A percentile compares a stretch with the other conserved stretches of the same genome.
Conservation (phyloP, 306 rosid genomes). For the Sicyos edulis region DNA sequence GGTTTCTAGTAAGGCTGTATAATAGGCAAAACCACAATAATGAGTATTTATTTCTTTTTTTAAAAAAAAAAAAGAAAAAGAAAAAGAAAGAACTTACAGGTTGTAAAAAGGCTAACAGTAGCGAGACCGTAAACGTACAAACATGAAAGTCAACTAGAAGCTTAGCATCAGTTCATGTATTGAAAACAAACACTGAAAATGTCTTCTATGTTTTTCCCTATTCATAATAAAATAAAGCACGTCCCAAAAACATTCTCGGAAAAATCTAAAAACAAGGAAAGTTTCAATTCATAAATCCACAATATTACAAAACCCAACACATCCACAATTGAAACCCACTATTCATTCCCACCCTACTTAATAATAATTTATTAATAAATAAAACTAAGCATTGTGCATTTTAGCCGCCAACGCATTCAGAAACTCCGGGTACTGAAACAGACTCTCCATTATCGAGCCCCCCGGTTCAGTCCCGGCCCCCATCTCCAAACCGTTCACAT, state of each 20-base stretch:
- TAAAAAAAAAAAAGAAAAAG: too few relatives aligned
- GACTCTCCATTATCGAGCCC: constrained; percentile 25
- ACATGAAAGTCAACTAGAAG: neutral
- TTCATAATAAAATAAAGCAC: neutral
- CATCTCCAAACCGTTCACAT: constrained; percentile 29
- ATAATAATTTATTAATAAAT: neutral
- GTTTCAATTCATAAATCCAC: neutral
- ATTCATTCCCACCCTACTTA: neutral
- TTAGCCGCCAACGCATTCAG: constrained; percentile 39
- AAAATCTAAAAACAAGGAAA: neutral
- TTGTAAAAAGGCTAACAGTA: constrained; percentile 1
- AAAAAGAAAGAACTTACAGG: too few relatives aligned
- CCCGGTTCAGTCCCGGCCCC: constrained; percentile 21
- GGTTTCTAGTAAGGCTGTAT: too few relatives aligned
- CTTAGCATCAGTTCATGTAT: neutral
- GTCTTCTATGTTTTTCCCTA: neutral
- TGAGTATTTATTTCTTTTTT: too few relatives aligned
- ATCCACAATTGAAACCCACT: neutral
- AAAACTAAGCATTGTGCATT: constrained; percentile 28
- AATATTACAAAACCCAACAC: neutral
- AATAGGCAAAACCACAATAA: too few relatives aligned
- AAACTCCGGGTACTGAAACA: neutral
- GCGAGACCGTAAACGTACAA: neutral
- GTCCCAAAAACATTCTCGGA: constrained; percentile 1
- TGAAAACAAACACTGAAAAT: neutral